phyloP scores from a whole-genome alignment of 257 asterid species.

The Mentha longifolia region DNA sequence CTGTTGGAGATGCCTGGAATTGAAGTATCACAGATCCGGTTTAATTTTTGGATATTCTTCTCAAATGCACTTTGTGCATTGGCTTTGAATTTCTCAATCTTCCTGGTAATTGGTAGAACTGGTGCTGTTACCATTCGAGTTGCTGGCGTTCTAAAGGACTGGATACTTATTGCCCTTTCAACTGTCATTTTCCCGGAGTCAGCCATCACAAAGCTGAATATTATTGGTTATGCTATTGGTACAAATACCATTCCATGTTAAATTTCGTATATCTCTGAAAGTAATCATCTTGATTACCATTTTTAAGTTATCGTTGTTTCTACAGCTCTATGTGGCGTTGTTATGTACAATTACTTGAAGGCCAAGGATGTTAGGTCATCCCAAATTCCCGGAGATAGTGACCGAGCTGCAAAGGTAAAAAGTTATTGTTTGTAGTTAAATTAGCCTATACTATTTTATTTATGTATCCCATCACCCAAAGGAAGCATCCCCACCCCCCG shows the following conservation, averaged over 20 bases:
- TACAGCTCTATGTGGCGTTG: conserved; percentile 92
- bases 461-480: too few relatives aligned
- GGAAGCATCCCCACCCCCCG: too few relatives aligned
- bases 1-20: conserved; percentile 94
- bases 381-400: conserved; percentile 51
- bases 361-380: conserved; percentile 53
- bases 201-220: conserved; percentile 76
- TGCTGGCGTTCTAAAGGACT: conserved; percentile 96
- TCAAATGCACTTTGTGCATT: conserved; percentile 95
- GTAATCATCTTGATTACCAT: conserved; percentile 18
- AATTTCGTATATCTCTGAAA: conserved; percentile 23
- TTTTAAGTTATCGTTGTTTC: conserved; percentile 25
- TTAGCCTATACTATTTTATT: too few relatives aligned
- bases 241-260: conserved; percentile 29
- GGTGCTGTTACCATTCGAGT: conserved; percentile 98
- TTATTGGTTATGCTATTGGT: conserved; percentile 97
- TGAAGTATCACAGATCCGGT: conserved; percentile 85
- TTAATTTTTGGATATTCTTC: conserved; percentile 94
- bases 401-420: conserved; percentile 48
- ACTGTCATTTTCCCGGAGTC: conserved; percentile 95
- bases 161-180: conserved; percentile 96
- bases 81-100: conserved; percentile 94
- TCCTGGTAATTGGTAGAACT: conserved; percentile 95
- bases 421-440: not conserved
- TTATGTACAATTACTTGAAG: conserved; percentile 66